Base-by-base conservation (phyloP, 768 basidiomycete species). In the Hygrocybe coccinea region DNA sequence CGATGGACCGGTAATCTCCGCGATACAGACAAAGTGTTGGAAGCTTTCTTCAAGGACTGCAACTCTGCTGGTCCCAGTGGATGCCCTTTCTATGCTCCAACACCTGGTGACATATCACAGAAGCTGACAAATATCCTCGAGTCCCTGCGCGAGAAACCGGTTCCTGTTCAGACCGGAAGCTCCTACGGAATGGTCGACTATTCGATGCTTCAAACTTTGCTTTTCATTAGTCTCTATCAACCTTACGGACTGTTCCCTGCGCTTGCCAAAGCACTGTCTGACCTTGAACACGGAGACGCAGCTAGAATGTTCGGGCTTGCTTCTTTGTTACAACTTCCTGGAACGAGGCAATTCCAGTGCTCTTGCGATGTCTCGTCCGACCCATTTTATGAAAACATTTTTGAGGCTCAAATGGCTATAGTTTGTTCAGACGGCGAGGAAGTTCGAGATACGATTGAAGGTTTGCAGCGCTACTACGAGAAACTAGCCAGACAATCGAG, bases 171-270 rank as follows among this genome's bases (percentile, higher is more conserved):
- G 25, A 53, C 55, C 3, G 15, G 25, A 49, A 17, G 55, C 38
- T 38, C 50, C 6, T 66, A 69, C 55, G 66, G 65, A 21, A 48
- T 67, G 5, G 59, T 66, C 52, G 66, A 67, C 61, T 62, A 55
- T 50, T 47, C 52, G 17, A 48, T 59, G 45, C 49, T 66, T 25
- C 55, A 60, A 34, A 52, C 49, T 24, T 51, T 52, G 22, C 55
- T 70, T 39, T 66, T 65, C 56, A 21, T 37, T 2, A 11, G 57
- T 8, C 60, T 70, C 24, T 69, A 66, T 53, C 38, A 56, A 5
- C 68, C 67, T n/a, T 63, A 62, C 50, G 53, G 25, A n/a, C 15
- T 52, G 22, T 64, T 56, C 47, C 55, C 57, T n/a, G 17, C 36
- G 7, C 55, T 68, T 2, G 64, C 62, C 5, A 41, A 53, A 36